phyloP scores from a whole-genome alignment of 208 protist species.

The Leishmania arabica region DNA sequence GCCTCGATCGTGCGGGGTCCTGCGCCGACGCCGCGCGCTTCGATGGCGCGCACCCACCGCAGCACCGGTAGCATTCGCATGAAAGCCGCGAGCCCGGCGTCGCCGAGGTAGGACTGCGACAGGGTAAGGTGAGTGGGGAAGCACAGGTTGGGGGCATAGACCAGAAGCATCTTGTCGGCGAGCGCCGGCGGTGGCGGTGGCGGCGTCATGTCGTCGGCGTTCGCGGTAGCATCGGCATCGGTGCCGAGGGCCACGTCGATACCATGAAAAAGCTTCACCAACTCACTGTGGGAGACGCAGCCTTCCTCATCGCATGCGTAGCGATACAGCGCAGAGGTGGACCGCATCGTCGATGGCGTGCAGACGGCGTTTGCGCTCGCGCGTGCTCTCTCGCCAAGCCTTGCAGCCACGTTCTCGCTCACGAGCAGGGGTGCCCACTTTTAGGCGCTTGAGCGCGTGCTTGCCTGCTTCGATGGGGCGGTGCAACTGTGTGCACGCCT shows the following conservation, averaged over 20 bases:
- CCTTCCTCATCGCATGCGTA: slow-evolving; percentile 69
- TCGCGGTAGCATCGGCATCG: background rate
- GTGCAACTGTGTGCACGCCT: background rate
- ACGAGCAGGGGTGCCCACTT: background rate
- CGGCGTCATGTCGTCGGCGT: background rate
- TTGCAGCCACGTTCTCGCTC: background rate
- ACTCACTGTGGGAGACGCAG: slow-evolving; percentile 53
- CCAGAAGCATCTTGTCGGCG: slow-evolving; percentile 6
- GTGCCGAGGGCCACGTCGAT: slow-evolving; percentile 39
- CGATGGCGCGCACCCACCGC: slow-evolving; percentile 60
- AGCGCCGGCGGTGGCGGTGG: slow-evolving; percentile 6
- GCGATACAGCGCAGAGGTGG: slow-evolving; percentile 61
- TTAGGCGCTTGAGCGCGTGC: background rate
- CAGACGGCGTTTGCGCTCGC: background rate
- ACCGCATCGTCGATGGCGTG: slow-evolving; percentile 44
- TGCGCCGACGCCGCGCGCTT: slow-evolving; percentile 52
- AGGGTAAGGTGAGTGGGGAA: slow-evolving; percentile 53
- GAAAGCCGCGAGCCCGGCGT: slow-evolving; percentile 64
- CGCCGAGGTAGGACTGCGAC: slow-evolving; percentile 63
- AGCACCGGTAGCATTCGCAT: slow-evolving; percentile 64
- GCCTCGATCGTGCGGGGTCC: slow-evolving; percentile 37
- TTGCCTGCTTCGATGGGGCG: background rate
- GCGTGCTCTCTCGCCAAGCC: background rate
- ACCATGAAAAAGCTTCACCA: slow-evolving; percentile 52
- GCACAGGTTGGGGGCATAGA: slow-evolving; percentile 22